Evolutionary conservation across 1,284 basidiomycete species (phyloP).

Genomic region (Puccinia horiana): DNA sequence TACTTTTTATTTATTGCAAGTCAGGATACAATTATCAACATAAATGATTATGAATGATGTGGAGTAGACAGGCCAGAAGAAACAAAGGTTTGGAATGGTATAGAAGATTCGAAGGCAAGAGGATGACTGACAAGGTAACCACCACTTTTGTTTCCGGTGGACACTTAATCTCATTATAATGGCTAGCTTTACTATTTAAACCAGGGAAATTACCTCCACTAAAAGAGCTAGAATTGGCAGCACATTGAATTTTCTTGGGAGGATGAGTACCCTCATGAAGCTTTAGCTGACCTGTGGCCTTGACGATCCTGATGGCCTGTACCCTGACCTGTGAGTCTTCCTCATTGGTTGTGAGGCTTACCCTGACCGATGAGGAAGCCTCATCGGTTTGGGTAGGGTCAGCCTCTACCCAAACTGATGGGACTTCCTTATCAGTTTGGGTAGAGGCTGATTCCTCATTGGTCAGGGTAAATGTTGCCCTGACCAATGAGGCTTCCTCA

Average conservation of each 20-base stretch:
- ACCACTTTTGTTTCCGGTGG: conserved; percentile 50
- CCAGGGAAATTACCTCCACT: conserved; percentile 4
- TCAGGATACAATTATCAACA: conserved; percentile 41
- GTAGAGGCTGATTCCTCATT: no score
- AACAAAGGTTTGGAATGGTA: background rate
- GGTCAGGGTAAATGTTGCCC: no score
- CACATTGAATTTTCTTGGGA: conserved; percentile 71
- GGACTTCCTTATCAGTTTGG: no score
- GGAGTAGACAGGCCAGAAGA: background rate
- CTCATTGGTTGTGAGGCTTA: no score
- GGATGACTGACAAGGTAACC: conserved; percentile 42
- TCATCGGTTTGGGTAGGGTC: no score
- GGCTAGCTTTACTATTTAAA: conserved; percentile 24
- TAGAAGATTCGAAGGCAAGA: background rate
- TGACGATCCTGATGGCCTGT: conserved; percentile 78
- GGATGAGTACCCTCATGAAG: conserved; percentile 70
- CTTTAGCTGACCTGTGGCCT: conserved; percentile 75
- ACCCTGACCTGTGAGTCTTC: no score
- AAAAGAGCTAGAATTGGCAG: conserved; percentile 13
- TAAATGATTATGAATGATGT: background rate
- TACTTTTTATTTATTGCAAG: conserved; percentile 49
- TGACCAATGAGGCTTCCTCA: no score
- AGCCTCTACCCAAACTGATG: no score
- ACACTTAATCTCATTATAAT: conserved; percentile 45
- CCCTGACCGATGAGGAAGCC: no score